These are phyloP conservation scores for Cornus controversa DNA, from an alignment of 148 eudicot species.

Conservation along the genomic window DNA sequence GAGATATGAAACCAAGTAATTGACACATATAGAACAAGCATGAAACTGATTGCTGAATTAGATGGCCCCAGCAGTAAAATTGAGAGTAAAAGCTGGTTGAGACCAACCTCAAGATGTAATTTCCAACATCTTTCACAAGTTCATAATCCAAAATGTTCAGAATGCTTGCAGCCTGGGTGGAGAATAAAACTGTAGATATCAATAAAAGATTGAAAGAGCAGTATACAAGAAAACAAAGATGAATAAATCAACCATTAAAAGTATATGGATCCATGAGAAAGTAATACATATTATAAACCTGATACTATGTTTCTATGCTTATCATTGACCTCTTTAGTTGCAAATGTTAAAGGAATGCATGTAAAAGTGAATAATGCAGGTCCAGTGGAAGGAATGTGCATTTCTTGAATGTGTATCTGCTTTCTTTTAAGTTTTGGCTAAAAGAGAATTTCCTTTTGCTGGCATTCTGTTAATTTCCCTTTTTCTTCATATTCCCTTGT, in stretches of 20 bases:
- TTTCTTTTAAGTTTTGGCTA: too few relatives aligned
- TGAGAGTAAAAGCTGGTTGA: not conserved
- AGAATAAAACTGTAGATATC: conserved; percentile 9
- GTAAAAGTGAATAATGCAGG: too few relatives aligned
- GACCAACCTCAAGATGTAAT: conserved; percentile 73
- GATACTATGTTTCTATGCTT: not conserved
- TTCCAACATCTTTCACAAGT: conserved; percentile 74
- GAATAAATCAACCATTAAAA: not conserved
- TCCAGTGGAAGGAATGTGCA: too few relatives aligned
- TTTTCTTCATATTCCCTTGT: too few relatives aligned
- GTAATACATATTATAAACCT: not conserved
- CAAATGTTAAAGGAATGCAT: too few relatives aligned
- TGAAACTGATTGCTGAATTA: not conserved
- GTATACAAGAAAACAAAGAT: not conserved
- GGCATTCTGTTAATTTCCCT: too few relatives aligned
- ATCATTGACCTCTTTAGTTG: too few relatives aligned
- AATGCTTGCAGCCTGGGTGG: conserved; percentile 74
- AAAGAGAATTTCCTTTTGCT: too few relatives aligned
- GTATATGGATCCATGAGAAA: not conserved
- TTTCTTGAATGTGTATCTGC: too few relatives aligned
- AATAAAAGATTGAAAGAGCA: not conserved
- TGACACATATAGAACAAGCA: not conserved
- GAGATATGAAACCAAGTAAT: not conserved
- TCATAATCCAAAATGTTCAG: conserved; percentile 73
- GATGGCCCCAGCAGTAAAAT: not conserved